These are phyloP conservation scores for Telopea speciosissima DNA, from an alignment of 177 flowering plant genomes.

Conservation along the genomic window DNA sequence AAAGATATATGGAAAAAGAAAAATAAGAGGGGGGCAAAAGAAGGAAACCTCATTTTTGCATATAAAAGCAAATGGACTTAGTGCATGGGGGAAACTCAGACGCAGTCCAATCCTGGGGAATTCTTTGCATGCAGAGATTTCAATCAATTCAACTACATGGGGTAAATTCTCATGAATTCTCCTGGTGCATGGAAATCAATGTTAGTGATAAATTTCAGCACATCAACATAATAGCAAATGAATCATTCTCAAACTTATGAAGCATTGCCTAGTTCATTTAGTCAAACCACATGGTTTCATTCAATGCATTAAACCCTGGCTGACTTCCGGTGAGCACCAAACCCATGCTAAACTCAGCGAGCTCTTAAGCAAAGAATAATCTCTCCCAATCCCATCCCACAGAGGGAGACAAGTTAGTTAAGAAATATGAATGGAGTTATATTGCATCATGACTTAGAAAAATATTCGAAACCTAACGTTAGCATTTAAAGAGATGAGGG, in stretches of 20 bases:
- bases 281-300: neutral
- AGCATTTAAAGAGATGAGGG: neutral
- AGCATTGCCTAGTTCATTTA: neutral
- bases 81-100: constrained; percentile 48
- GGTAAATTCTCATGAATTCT: constrained; percentile 49
- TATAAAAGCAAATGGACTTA: constrained; percentile 63
- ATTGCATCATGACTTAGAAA: neutral
- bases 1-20: no score
- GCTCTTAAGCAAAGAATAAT: neutral
- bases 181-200: constrained; percentile 32
- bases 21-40: neutral
- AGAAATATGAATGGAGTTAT: neutral
- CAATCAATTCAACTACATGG: constrained; percentile 47
- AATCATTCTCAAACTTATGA: neutral
- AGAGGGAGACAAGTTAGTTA: neutral
- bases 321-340: neutral
- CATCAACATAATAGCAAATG: neutral
- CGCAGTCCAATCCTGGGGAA: constrained; percentile 52
- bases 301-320: neutral
- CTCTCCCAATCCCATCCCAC: neutral
- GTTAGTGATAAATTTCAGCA: neutral
- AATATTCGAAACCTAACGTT: neutral
- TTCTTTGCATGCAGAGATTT: constrained; percentile 41
- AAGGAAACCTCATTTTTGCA: constrained; percentile 47
- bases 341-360: neutral